Base-by-base conservation (phyloP, 1,139 yeast genomes). In the Pneumocystis murina region DNA sequence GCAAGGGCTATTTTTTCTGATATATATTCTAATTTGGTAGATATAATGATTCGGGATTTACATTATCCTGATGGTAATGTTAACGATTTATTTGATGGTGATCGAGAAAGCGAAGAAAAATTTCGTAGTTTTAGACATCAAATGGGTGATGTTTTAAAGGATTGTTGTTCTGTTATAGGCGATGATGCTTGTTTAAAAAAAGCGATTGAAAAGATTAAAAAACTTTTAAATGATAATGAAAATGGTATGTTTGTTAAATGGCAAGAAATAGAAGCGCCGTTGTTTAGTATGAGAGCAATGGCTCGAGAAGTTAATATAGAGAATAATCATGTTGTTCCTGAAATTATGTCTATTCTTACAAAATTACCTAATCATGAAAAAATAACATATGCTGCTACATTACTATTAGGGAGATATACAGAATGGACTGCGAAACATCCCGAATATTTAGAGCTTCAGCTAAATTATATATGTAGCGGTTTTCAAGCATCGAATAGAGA, bases 71-170 rank as follows among this genome's bases (percentile, higher is more conserved):
- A 77, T 17, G 79, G 76, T 2, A 55, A 66, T 60, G 62, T 61
- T 16, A 48, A 43, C 12, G 63, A 64, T 59, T 72, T 82, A 59
- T 84, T 85, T 68, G 78, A 77, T 59, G 85, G 84, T 48, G 85
- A 84, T 70, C 80, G 80, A 67, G 97, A 90, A 73, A 87, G 84
- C 65, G 96, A 90, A 72, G 99, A 92, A 71, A 88, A 88, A 73
- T 94, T 94, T 73, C 85, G 88, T 71, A 95, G 89, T 64, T 92
- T 91, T 75, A 80, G 99, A 70, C 94, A 92, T 74, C 96, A 90
- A 67, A 88, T 92, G 87, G 97, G 97, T 39, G 97, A 92, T 73
- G 96, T 92, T 14, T 77, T 94, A 67, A 94, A 92, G 72, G 96
- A 91, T 73, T 90, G 97, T 75, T 88, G 97, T 69, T 87, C 88